Base-by-base conservation (phyloP, 768 basidiomycete genomes). In the Suillus occidentalis region DNA sequence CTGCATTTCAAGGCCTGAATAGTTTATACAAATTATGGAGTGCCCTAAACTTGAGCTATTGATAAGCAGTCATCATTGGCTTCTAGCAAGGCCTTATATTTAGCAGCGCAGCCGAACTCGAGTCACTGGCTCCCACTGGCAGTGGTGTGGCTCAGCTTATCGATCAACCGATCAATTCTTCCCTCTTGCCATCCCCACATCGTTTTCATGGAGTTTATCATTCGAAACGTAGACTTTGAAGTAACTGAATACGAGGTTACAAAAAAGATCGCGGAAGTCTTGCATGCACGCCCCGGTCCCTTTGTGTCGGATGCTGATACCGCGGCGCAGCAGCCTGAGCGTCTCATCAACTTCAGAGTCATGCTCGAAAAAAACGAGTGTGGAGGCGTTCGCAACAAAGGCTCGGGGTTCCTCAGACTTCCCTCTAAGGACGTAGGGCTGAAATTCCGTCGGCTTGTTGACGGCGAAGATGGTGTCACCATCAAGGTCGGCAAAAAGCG, bases 261-360 rank as follows among this genome's bases (percentile, higher is more conserved):
- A 25, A 81, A 85, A 43, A 79, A 75, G 7, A 79, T 94, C 55
- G 85, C 85, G 1, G 62, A 68, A 6, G 78, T 88, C 42, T 75
- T 94, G 0, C 91, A 92, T 67, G 58, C 61, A 52, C 71, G 67
- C 39, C 73, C 76, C 1, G 75, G 75, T 4, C 43, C 37, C 3
- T 78, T 76, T 55, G 71, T 76, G 14, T 65, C 71, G 12, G 60
- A 57, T 50, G 62, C 67, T 39, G 62, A 67, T 40, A 40, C 18
- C 31, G 4, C 31, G 34, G 6, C 34, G 39, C 40, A 20, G 18
- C 72, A 71, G 22, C n/a, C n/a, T n/a, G n/a, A n/a, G n/a, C 69
- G 70, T 34, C 68, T 53, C 42, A 79, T 89, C 42, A 92, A 93
- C 66, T 93, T 92, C 75, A 68, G 76, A 50, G 83, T 93, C 61